Evolutionary conservation across 1,284 basidiomycete species (phyloP).

Genomic region (Pascua sp.): DNA sequence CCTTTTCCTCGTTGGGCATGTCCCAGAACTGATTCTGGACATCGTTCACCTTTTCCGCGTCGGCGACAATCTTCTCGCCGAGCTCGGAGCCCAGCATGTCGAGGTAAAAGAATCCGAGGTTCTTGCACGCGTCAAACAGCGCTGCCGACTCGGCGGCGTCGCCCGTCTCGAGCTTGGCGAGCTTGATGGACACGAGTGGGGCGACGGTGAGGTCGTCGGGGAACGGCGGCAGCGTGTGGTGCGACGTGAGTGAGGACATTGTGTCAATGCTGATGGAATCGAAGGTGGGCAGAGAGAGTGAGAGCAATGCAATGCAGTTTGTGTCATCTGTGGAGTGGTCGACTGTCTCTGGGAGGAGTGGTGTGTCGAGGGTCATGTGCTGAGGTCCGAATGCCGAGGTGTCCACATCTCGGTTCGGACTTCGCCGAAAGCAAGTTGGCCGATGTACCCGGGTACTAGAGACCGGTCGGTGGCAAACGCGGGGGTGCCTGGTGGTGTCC

Average conservation of each 20-base stretch:
- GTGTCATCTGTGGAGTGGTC: too few relatives aligned
- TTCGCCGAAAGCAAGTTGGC: too few relatives aligned
- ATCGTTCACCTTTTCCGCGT: conserved; percentile 22
- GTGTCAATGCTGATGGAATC: background rate
- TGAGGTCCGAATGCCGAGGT: too few relatives aligned
- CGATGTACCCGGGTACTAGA: too few relatives aligned
- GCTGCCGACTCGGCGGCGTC: conserved; percentile 17
- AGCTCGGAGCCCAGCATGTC: conserved; percentile 23
- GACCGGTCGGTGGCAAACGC: too few relatives aligned
- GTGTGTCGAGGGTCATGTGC: too few relatives aligned
- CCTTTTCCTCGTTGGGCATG: conserved; percentile 25
- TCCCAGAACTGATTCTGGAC: conserved; percentile 27
- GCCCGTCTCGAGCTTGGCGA: conserved; percentile 20
- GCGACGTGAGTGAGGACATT: conserved; percentile 18
- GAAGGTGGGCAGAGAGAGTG: too few relatives aligned
- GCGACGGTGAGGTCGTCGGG: conserved; percentile 21
- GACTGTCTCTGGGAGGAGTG: too few relatives aligned
- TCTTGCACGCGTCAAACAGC: conserved; percentile 23
- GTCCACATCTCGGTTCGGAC: too few relatives aligned
- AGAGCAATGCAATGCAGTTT: too few relatives aligned
- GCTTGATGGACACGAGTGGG: conserved; percentile 25
- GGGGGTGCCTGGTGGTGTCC: too few relatives aligned
- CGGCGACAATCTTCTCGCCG: conserved; percentile 22
- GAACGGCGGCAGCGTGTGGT: conserved; percentile 24
- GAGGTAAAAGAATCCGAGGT: conserved; percentile 37